Conservation (phyloP, 2,329 filamentous ascomycete species). For the Ciborinia camelliae region DNA sequence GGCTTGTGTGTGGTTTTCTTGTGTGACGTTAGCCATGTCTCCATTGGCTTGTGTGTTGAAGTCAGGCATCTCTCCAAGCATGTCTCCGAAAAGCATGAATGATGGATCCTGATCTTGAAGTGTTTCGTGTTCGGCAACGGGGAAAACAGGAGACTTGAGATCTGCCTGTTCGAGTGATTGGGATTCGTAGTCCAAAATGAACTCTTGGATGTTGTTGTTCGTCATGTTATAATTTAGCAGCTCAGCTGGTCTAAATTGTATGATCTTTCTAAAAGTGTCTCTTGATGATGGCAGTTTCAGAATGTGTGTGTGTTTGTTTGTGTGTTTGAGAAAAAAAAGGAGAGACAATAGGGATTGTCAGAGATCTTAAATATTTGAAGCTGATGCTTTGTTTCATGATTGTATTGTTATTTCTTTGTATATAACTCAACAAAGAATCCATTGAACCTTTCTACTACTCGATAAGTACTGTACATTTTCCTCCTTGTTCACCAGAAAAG, state of each 20-base stretch:
- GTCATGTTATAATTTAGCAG: constrained; percentile 20
- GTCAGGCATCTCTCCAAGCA: not conserved
- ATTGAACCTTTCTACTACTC: not conserved
- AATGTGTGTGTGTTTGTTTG: too few relatives aligned
- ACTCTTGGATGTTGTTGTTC: not conserved
- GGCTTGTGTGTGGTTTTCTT: not conserved
- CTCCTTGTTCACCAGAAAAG: not conserved
- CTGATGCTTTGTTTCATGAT: constrained; percentile 7
- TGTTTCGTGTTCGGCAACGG: not conserved
- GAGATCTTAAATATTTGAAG: constrained; percentile 8
- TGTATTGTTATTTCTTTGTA: constrained; percentile 1
- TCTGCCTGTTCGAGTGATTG: not conserved
- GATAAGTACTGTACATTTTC: not conserved
- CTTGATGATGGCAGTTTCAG: too few relatives aligned
- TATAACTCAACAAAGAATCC: not conserved
- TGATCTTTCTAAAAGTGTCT: too few relatives aligned
- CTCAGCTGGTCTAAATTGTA: constrained; percentile 21
- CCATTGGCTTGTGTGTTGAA: not conserved
- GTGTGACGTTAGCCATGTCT: not conserved
- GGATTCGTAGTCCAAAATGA: not conserved
- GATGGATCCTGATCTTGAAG: not conserved
- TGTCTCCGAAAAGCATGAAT: not conserved
- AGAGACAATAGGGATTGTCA: constrained; percentile 23
- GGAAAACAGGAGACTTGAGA: not conserved
- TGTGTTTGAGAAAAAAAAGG: not conserved